Conservation (phyloP, 2,329 filamentous ascomycete genomes). For the Colletotrichum gloeosporioides region DNA sequence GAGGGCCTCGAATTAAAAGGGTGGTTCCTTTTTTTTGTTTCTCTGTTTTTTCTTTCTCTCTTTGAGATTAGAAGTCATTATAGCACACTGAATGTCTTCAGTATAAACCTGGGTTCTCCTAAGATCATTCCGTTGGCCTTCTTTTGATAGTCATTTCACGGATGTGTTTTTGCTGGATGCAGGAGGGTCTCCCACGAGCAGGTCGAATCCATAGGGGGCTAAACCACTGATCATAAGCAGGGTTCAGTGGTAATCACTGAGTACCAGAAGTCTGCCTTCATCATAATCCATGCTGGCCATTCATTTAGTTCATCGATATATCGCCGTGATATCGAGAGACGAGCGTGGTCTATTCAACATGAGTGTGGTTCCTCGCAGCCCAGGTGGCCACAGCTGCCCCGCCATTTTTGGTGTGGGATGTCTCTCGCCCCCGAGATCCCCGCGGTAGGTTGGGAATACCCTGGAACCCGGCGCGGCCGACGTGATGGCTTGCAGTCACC, state of each 20-base stretch:
- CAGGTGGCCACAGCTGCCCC: background rate
- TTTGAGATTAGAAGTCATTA: accelerated
- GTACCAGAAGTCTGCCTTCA: background rate
- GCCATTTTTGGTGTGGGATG: background rate
- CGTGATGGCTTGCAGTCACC: background rate
- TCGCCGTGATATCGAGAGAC: background rate
- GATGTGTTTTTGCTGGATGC: background rate
- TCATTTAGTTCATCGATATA: background rate
- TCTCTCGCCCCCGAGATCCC: slow-evolving; percentile 20
- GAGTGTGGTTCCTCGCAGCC: background rate
- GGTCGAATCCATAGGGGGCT: background rate
- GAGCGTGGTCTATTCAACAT: background rate
- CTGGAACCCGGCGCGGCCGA: background rate
- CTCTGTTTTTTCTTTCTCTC: background rate
- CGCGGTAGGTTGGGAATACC: background rate
- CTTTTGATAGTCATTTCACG: accelerated
- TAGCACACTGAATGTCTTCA: background rate
- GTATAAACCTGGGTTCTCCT: background rate
- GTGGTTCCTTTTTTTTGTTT: background rate
- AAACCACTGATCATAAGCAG: background rate
- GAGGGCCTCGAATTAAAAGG: background rate
- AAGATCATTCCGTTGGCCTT: background rate
- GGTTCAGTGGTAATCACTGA: background rate
- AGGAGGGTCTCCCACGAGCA: background rate
- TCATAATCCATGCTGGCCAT: background rate